These are phyloP conservation scores for Vanrija sp. DNA, from an alignment of 1,284 basidiomycete species.

Conservation along the genomic window DNA sequence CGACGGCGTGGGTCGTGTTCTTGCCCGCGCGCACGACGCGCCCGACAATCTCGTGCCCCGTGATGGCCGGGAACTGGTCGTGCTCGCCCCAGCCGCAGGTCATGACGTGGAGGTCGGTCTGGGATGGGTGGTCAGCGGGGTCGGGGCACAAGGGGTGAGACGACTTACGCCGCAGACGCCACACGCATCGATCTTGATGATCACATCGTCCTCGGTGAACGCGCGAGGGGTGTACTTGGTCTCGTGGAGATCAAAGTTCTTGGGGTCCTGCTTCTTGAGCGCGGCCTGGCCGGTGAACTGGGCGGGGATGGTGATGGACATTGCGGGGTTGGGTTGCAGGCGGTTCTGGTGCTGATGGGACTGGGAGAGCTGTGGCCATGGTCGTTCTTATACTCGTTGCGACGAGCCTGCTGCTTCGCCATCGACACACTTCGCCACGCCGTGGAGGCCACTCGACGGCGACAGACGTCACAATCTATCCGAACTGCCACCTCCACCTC, in stretches of 20 bases:
- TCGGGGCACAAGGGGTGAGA: neutral
- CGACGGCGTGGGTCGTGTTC: conserved; percentile 56
- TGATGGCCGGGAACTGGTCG: conserved; percentile 19
- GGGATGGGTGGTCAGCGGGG: neutral
- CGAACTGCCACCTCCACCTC: no score
- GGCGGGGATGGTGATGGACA: conserved; percentile 7
- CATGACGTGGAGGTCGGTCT: conserved; percentile 31
- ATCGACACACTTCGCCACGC: no score
- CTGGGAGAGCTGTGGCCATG: no score
- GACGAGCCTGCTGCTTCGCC: no score
- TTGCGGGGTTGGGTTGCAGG: no score
- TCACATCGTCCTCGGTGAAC: conserved; percentile 4
- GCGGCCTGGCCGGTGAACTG: conserved; percentile 28
- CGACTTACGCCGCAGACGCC: conserved; percentile 18
- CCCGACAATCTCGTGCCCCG: conserved; percentile 55
- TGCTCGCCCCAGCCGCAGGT: conserved; percentile 26
- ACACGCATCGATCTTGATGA: conserved; percentile 24
- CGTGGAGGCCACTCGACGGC: no score
- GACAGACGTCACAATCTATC: no score
- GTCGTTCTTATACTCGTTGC: no score
- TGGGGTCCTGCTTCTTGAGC: conserved; percentile 13
- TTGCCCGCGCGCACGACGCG: conserved; percentile 46
- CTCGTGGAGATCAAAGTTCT: conserved; percentile 3
- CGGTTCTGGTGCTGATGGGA: no score
- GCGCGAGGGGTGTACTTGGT: neutral